phyloP scores from a whole-genome alignment of 129 eudicot genomes.

The sunflower (Helianthus annuus) region HanXRQr2.0-SUNRISE NC_035442.2:169785869-169786368 shows the following conservation, averaged over 20 bases:
- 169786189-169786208: background rate
- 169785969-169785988: background rate
- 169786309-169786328: conserved; percentile 41
- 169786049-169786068: conserved; percentile 16
- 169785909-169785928: background rate
- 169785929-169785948: background rate
- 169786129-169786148: conserved; percentile 25
- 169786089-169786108: conserved; percentile 33
- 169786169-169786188: background rate
- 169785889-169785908: conserved; percentile 8
- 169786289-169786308: background rate
- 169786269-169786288: conserved; percentile 29
- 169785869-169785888: conserved; percentile 6
- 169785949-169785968: background rate
- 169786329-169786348: conserved; percentile 58
- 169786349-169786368: conserved; percentile 54
- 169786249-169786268: conserved; percentile 21
- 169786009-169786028: conserved; percentile 26
- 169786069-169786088: conserved; percentile 30
- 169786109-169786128: conserved; percentile 18
- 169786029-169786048: conserved; percentile 20
- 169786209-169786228: background rate
- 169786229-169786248: conserved; percentile 31
- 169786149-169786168: conserved; percentile 16
- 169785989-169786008: conserved; percentile 13